Evolutionary conservation across 192 early-diverging fungal species (phyloP), one percentile per base, ranked within the genome.

Genomic region (Coemansia umbellata): DNA sequence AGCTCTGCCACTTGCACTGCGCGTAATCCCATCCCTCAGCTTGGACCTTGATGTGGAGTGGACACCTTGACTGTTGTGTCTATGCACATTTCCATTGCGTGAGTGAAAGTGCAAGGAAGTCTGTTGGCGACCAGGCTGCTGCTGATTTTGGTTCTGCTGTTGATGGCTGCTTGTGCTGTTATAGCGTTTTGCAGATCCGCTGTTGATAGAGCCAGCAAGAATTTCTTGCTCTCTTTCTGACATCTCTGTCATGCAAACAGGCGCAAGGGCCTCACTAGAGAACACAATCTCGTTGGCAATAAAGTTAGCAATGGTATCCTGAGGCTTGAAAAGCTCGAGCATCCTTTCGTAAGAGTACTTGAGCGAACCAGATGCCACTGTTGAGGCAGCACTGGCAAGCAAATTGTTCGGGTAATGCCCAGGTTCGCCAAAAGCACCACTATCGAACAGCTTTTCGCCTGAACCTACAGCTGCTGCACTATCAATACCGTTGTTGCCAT

Each of bases 291-390:
- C 84, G 49, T 83, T 82, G 28, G 70, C 60, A 33, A 85, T 82
- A 63, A 90, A 87, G 33, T 81, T 81, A 18, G 80, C 62, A 21
- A 83, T 68, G 18, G 84, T 44, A 24, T 77, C 79, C 15, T 71
- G 73, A 3, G 84, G 80, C 26, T 74, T 83, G 66, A 82, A 90
- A 31, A 90, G 65, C 14, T 79, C 81, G 9, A 90, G 69, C 86
- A 90, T 88, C 31, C 79, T 74, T 31, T 88, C 88, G 43, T 84
- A 85, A 11, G 85, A 82, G 67, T 87, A 90, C 73, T 80, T 83
- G 57, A 80, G 84, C 11, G 82, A 69, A 26, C 79, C 79, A 17
- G 80, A 31, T 4, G 63, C 63, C 5, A 63, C 78, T 8, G 61
- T 27, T 28, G 74, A 19, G 8, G 42, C 47, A 31, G 37, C 44